Conservation (phyloP, 2,329 filamentous ascomycete genomes). For the Phaeosphaeria sp. region DNA sequence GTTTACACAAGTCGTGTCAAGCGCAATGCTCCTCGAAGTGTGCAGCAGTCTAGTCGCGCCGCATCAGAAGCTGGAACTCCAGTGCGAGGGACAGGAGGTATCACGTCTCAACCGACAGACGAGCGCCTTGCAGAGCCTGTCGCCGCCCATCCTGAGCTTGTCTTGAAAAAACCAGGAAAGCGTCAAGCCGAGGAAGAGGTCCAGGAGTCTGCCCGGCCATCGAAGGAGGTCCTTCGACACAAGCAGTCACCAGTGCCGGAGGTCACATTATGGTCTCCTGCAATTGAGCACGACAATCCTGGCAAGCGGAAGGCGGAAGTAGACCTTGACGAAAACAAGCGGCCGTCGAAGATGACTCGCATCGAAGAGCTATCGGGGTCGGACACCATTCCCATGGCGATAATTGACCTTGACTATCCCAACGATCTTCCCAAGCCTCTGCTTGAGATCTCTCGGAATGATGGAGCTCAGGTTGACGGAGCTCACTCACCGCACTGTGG, state of each 20-base stretch:
- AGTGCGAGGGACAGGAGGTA: background rate
- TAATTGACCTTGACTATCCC: too few relatives aligned
- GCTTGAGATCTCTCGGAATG: too few relatives aligned
- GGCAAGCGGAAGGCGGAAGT: background rate
- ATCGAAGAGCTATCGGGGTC: background rate
- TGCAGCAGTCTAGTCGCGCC: background rate
- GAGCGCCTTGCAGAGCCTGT: background rate
- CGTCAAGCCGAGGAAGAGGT: background rate
- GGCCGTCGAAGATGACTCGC: background rate
- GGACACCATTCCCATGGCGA: background rate
- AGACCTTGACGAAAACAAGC: background rate
- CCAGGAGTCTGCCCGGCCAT: background rate
- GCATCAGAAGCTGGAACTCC: background rate
- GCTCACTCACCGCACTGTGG: too few relatives aligned
- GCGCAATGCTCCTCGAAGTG: background rate
- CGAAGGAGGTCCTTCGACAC: background rate
- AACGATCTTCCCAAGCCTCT: too few relatives aligned
- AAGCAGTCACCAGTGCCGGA: background rate
- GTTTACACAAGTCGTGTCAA: background rate
- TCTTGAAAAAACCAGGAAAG: background rate
- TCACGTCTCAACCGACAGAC: background rate
- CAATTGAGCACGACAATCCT: background rate
- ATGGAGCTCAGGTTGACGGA: too few relatives aligned
- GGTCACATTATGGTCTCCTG: background rate
- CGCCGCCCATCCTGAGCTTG: background rate